Conservation (phyloP, 169 alveolate genomes). For the Plasmodium inui region DNA sequence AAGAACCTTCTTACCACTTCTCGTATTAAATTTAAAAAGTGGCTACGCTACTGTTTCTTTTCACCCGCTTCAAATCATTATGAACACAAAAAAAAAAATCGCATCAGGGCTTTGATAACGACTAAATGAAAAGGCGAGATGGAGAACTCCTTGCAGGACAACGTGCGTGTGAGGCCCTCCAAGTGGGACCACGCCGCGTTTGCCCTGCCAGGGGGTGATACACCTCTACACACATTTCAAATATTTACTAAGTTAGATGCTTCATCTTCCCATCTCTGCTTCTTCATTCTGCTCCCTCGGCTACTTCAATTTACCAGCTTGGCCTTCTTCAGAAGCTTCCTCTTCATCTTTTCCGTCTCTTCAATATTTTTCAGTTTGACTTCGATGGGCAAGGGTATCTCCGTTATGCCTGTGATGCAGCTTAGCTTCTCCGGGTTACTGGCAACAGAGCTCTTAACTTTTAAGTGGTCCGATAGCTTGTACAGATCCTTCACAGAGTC, state of each 20-base stretch:
- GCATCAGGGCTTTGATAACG: neutral
- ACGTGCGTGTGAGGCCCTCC: too few species aligned
- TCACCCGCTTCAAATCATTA: neutral
- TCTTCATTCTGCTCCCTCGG: neutral
- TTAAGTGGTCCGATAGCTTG: slow-evolving; percentile 56
- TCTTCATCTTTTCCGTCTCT: slow-evolving; percentile 61
- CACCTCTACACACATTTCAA: neutral
- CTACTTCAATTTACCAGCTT: slow-evolving; percentile 12
- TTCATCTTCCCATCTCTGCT: too few species aligned
- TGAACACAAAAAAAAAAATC: neutral
- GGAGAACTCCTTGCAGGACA: neutral
- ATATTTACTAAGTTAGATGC: neutral
- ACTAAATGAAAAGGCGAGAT: neutral
- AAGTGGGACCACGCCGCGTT: too few species aligned
- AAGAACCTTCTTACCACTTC: neutral
- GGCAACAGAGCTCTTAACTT: slow-evolving; percentile 23
- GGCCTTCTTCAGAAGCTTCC: slow-evolving; percentile 39
- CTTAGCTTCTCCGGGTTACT: slow-evolving; percentile 32
- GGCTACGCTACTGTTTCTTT: neutral
- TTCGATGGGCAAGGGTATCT: slow-evolving; percentile 47
- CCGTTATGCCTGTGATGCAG: slow-evolving; percentile 70
- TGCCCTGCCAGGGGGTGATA: neutral
- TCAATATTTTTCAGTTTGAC: slow-evolving; percentile 66
- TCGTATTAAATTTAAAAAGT: neutral
- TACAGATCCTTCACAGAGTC: slow-evolving; percentile 25